Conservation (phyloP, 345 rosid species). For the Citrus hindsii region DNA sequence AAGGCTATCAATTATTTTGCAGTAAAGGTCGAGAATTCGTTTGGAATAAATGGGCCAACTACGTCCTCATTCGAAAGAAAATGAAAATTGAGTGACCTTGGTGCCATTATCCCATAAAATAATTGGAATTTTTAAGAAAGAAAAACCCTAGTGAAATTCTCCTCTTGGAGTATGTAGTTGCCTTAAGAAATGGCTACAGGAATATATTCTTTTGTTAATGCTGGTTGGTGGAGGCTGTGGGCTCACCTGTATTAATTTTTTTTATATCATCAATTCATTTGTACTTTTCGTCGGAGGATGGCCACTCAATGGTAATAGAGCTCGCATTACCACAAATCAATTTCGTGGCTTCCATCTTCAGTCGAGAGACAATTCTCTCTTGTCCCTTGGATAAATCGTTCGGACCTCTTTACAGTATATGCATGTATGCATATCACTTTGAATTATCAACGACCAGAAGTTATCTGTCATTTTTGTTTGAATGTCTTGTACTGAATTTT, state of each 20-base stretch:
- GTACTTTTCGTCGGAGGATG: neutral
- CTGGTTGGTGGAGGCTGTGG: neutral
- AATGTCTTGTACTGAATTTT: neutral
- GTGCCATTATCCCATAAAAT: neutral
- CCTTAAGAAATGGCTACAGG: neutral
- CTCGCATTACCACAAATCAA: constrained; percentile 17
- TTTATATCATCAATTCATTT: too few relatives aligned
- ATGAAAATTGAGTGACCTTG: neutral
- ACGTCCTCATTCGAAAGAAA: neutral
- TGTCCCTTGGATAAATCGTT: constrained; percentile 12
- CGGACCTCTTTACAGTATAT: neutral
- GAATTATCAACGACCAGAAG: neutral
- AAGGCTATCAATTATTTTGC: neutral
- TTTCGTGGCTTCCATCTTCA: neutral
- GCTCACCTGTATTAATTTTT: neutral
- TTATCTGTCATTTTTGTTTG: neutral
- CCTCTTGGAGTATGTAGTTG: neutral
- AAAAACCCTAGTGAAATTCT: constrained; percentile 11
- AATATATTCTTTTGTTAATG: neutral
- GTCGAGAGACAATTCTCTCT: too few relatives aligned
- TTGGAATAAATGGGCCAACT: neutral
- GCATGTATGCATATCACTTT: neutral
- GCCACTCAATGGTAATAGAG: constrained; percentile 10
- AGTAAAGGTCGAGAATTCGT: neutral
- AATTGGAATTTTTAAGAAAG: constrained; percentile 2